These are phyloP conservation scores for Mucor velutinosus DNA, from an alignment of 371 early-diverging fungal genomes.

Conservation along the genomic window DNA sequence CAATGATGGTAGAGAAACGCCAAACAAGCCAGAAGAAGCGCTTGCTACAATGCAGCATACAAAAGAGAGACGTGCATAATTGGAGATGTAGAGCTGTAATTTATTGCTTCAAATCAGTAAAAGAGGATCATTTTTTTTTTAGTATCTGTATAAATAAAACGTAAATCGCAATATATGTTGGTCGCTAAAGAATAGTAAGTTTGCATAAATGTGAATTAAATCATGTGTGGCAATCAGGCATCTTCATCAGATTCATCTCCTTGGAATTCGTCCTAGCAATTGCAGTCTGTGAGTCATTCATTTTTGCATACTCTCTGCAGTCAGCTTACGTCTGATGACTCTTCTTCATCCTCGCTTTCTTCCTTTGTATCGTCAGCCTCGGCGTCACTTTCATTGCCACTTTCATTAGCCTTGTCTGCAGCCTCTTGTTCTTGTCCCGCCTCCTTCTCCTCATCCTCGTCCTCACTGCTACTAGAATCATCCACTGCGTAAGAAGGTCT, in stretches of 20 bases:
- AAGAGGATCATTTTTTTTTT: too few relatives aligned
- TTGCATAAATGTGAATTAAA: background rate
- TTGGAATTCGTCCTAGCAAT: background rate
- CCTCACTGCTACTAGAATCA: constrained; percentile 24
- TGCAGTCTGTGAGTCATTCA: background rate
- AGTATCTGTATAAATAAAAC: background rate
- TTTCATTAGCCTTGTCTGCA: background rate
- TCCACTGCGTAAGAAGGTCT: constrained; percentile 16
- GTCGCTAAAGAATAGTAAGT: background rate
- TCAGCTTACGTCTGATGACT: background rate
- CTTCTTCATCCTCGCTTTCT: constrained; percentile 3
- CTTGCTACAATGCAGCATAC: background rate
- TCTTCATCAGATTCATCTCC: background rate
- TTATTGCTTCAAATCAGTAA: too few relatives aligned
- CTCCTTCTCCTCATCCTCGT: constrained; percentile 21
- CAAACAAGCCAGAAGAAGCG: too few relatives aligned
- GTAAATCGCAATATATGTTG: background rate
- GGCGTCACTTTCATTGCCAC: background rate
- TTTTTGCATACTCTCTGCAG: background rate
- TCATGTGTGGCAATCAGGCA: background rate
- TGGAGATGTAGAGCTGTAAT: background rate
- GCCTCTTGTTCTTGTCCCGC: background rate
- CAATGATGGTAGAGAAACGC: too few relatives aligned
- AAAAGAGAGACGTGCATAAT: background rate
- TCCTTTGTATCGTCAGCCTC: background rate